Conservation (phyloP, 2,329 filamentous ascomycete genomes). For the Hypoxylon sp. region DNA sequence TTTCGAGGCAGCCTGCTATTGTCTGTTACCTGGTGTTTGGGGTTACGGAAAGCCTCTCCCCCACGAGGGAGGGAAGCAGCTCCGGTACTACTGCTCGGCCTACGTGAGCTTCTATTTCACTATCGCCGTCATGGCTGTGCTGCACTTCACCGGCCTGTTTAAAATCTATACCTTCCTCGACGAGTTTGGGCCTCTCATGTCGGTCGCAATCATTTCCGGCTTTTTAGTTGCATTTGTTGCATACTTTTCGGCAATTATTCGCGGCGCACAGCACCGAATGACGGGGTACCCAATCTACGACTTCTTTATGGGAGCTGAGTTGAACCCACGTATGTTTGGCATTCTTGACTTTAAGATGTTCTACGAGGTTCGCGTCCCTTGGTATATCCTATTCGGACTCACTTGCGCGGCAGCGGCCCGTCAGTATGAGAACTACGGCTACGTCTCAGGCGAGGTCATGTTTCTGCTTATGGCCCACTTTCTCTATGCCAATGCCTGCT, state of each 20-base stretch:
- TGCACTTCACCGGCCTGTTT: conserved; percentile 89
- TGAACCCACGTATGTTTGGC: conserved; percentile 89
- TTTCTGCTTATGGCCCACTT: conserved; percentile 93
- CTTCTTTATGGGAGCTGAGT: conserved; percentile 93
- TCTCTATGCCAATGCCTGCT: conserved; percentile 91
- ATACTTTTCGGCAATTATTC: conserved; percentile 85
- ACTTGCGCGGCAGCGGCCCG: conserved; percentile 82
- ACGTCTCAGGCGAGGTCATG: conserved; percentile 85
- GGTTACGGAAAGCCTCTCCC: conserved; percentile 89
- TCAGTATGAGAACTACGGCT: conserved; percentile 88
- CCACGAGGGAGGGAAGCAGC: conserved; percentile 85
- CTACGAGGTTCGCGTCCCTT: conserved; percentile 91
- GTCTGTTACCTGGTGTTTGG: conserved; percentile 88
- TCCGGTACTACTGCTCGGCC: conserved; percentile 95
- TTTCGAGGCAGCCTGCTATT: conserved; percentile 86
- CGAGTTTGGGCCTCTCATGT: conserved; percentile 93
- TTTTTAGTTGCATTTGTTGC: conserved; percentile 86
- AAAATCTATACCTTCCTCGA: conserved; percentile 93
- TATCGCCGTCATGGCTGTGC: conserved; percentile 75
- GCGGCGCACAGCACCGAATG: conserved; percentile 92
- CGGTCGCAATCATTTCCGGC: conserved; percentile 91
- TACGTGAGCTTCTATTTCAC: conserved; percentile 90
- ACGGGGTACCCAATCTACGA: conserved; percentile 88
- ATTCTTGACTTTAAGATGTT: conserved; percentile 97
- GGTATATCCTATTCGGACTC: conserved; percentile 89